Base-by-base conservation (phyloP, 257 asterid species). In the Rhazya stricta region DNA sequence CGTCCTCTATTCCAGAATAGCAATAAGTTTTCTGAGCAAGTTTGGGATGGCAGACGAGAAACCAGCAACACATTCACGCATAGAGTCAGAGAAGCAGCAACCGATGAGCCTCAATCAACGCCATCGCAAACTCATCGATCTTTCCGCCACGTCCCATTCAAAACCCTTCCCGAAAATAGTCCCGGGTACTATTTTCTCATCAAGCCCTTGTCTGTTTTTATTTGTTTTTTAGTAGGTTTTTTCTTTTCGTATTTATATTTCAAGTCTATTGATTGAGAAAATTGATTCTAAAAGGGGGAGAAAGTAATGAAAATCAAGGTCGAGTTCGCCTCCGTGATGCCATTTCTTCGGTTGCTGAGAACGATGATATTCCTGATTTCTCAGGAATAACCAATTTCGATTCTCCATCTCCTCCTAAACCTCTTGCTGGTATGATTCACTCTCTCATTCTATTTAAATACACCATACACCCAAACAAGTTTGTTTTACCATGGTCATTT, bases 61-160 rank as follows among this genome's bases (percentile, higher is more conserved):
- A 19, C 51, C 73, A 25, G 60, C 42, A 7, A 18, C 46, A 3
- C 11, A 16, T 70, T 70, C 75, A 16, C 16, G 29, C 21, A 6
- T 48, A 19, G 87, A 68, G 8, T 73, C 67, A 5, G 65, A 43
- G 73, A 85, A 84, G 79, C 88, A 77, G 74, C 84, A 27, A 53
- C 81, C 90, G 25, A 68, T 89, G 60, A 94, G 97, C 77, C 97
- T 94, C 72, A 94, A 94, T 74, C 96, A 94, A 83, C 90, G 88
- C 73, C 94, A 88, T 78, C 92, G 91, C 32, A 78, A 78, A 69
- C 91, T 91, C 19, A 23, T 41, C 11, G 88, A 83, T 74, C 83
- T 83, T 3, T 90, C 98, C 32, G 84, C 90, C 43, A 85, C 89
- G 29, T 85, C 96, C 36, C 96, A 79, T 13, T 77, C 90, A 9